Evolutionary conservation across 2,329 filamentous ascomycete species (phyloP).

Genomic region (Arthrobotrys megalospora): DNA sequence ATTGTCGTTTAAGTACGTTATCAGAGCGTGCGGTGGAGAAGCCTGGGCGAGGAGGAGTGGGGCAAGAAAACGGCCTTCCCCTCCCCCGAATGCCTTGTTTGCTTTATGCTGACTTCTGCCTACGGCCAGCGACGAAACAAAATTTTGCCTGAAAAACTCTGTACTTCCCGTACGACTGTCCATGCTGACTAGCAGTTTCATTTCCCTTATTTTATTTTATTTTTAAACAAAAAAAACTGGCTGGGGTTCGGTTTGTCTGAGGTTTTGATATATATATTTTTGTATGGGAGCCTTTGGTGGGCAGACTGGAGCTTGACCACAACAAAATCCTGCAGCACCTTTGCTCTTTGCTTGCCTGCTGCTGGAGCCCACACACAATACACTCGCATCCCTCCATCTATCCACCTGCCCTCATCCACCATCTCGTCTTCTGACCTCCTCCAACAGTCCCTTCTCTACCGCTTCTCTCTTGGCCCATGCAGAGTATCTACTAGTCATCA

Average conservation of each 20-base stretch:
- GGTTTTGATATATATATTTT: not conserved
- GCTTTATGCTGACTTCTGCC: conserved; percentile 5
- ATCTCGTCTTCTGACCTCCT: conserved; percentile 37
- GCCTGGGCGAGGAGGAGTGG: conserved; percentile 31
- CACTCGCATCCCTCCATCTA: not conserved
- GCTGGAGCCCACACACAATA: not conserved
- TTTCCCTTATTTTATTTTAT: conserved; percentile 12
- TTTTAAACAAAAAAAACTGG: conserved; percentile 1
- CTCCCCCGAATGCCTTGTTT: conserved; percentile 34
- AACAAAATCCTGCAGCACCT: conserved; percentile 6
- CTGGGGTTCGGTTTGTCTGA: not conserved
- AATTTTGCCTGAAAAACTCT: conserved; percentile 25
- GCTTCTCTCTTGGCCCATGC: conserved; percentile 7
- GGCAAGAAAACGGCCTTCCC: conserved; percentile 45
- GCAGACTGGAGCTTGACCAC: not conserved
- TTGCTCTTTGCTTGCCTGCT: not conserved
- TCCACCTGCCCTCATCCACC: conserved; percentile 7
- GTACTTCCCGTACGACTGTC: conserved; percentile 7
- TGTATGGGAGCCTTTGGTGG: conserved; percentile 11
- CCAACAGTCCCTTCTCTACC: conserved; percentile 14
- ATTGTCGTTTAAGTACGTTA: conserved; percentile 30
- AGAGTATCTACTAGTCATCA: conserved; percentile 14
- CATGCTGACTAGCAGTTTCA: not conserved
- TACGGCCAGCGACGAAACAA: conserved; percentile 10
- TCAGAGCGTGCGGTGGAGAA: not conserved